These are phyloP conservation scores for Lentinula sp. DNA, from an alignment of 768 basidiomycete genomes.

Conservation along the genomic window DNA sequence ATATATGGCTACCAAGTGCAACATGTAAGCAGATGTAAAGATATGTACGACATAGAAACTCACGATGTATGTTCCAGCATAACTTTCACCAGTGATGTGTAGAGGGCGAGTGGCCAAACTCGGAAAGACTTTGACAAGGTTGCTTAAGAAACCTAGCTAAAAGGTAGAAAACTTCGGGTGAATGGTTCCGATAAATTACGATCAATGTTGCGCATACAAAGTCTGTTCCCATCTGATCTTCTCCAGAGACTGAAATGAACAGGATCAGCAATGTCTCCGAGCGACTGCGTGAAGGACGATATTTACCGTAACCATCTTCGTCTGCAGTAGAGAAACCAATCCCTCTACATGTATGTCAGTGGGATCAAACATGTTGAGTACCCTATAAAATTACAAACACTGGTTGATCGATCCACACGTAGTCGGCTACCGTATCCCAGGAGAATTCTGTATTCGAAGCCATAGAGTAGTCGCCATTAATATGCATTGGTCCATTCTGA, in stretches of 20 bases:
- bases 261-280: background rate
- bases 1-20: slow-evolving; percentile 56
- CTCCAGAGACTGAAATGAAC: slow-evolving; percentile 38
- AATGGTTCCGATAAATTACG: background rate
- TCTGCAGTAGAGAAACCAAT: slow-evolving; percentile 3
- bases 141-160: slow-evolving; percentile 66
- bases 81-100: slow-evolving; percentile 67
- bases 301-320: slow-evolving; percentile 1
- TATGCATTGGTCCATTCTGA: slow-evolving; percentile 66
- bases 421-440: slow-evolving; percentile 39
- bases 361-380: background rate
- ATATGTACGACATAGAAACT: slow-evolving; percentile 12
- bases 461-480: slow-evolving; percentile 41
- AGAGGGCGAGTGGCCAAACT: slow-evolving; percentile 60
- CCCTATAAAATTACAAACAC: slow-evolving; percentile 26
- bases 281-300: background rate
- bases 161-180: background rate
- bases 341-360: background rate
- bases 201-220: slow-evolving; percentile 32
- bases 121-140: slow-evolving; percentile 73
- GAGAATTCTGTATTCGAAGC: slow-evolving; percentile 27
- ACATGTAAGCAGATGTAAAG: background rate
- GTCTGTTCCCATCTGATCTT: slow-evolving; percentile 59
- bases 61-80: slow-evolving; percentile 69
- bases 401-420: slow-evolving; percentile 48